Conservation (phyloP, 352 stramenopile genomes). For the Phytophthora constricta region DNA sequence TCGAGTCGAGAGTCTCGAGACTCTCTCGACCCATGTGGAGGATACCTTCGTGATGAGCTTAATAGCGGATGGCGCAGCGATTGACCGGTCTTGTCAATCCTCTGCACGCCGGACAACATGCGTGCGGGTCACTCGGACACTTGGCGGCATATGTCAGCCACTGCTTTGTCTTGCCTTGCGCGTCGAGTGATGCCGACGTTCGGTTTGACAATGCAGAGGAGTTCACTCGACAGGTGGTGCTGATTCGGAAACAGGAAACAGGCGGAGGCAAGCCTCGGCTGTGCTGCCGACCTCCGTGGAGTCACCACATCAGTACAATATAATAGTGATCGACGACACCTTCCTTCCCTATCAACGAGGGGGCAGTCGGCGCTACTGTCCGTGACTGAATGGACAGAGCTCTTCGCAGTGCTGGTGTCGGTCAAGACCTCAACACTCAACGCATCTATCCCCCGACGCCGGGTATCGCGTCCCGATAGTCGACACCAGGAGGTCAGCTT, state of each 20-base stretch:
- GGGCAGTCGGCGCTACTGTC: neutral
- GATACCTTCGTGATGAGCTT: neutral
- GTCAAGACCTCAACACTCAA: constrained; percentile 18
- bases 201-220: constrained; percentile 26
- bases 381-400: neutral
- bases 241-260: constrained; percentile 22
- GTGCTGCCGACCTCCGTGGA: neutral
- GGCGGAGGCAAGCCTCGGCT: constrained; percentile 14
- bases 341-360: constrained; percentile 33
- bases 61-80: neutral
- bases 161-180: constrained; percentile 26
- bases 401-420: constrained; percentile 8
- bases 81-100: neutral
- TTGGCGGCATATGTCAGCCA: constrained; percentile 19
- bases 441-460: constrained; percentile 24
- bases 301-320: constrained; percentile 18
- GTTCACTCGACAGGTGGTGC: neutral
- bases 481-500: constrained; percentile 5
- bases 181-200: constrained; percentile 30
- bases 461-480: constrained; percentile 35
- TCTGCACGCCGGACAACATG: neutral
- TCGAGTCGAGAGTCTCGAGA: too few relatives aligned
- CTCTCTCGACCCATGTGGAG: neutral
- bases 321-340: neutral
- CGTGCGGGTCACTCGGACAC: too few relatives aligned